These are phyloP conservation scores for Angomonas desouzai DNA, from an alignment of 208 protist genomes.

Conservation along the genomic window DNA sequence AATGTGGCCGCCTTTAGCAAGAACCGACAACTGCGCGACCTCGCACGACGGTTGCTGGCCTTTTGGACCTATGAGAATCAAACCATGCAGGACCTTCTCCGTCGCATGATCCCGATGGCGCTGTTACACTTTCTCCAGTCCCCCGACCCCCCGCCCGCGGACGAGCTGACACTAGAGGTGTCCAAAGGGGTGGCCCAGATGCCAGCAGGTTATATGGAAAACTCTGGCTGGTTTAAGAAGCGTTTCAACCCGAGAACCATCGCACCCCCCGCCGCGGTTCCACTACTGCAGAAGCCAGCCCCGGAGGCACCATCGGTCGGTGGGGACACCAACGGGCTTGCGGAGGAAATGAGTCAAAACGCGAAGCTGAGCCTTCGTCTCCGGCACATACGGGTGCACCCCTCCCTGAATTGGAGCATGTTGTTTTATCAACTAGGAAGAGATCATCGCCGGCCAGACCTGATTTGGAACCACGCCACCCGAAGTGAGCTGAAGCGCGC, in stretches of 20 bases:
- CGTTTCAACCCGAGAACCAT: constrained; percentile 57
- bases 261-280: neutral
- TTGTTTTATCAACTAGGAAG: constrained; percentile 85
- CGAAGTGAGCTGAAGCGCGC: constrained; percentile 82
- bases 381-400: constrained; percentile 45
- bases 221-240: constrained; percentile 81
- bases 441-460: constrained; percentile 84
- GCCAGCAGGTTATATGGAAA: constrained; percentile 50
- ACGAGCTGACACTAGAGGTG: constrained; percentile 49
- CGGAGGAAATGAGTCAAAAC: constrained; percentile 1
- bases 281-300: neutral
- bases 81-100: constrained; percentile 78
- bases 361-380: constrained; percentile 25
- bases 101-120: constrained; percentile 81
- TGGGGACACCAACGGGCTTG: neutral
- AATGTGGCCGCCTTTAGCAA: constrained; percentile 73
- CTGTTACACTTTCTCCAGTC: constrained; percentile 86
- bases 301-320: too few relatives aligned
- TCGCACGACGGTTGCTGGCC: constrained; percentile 76
- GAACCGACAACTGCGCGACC: constrained; percentile 61
- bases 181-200: constrained; percentile 50
- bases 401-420: constrained; percentile 89
- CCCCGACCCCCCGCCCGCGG: constrained; percentile 38
- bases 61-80: constrained; percentile 85
- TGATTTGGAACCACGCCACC: constrained; percentile 93